Evolutionary conservation across 495 filamentous ascomycete genomes (phyloP).

Genomic region (Xylaria sp.): DNA sequence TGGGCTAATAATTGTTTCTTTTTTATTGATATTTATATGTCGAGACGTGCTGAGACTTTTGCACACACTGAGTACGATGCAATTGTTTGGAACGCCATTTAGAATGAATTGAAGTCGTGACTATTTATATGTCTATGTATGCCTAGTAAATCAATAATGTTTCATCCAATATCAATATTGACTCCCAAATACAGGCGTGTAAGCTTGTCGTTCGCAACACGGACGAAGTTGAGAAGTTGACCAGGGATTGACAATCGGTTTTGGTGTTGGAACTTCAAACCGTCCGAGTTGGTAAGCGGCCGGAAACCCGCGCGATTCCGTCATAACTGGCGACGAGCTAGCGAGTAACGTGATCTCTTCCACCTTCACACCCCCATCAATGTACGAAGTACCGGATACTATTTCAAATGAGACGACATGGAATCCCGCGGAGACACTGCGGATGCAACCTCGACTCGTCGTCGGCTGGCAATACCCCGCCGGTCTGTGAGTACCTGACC

Average conservation of each 20-base stretch:
- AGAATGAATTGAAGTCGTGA: neutral
- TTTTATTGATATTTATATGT: neutral
- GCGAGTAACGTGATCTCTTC: neutral
- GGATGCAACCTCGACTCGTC: conserved; percentile 7
- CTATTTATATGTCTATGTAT: neutral
- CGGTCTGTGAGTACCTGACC: conserved; percentile 48
- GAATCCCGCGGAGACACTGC: conserved; percentile 23
- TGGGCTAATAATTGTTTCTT: too few relatives aligned
- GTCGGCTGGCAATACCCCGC: conserved; percentile 26
- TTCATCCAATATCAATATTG: neutral
- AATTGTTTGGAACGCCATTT: neutral
- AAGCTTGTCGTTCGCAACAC: neutral
- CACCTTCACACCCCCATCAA: neutral
- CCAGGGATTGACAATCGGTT: conserved; percentile 1
- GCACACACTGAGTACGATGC: neutral
- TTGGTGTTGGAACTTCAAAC: neutral
- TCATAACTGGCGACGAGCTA: neutral
- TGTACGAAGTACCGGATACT: neutral
- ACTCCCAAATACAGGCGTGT: neutral
- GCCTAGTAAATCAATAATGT: neutral
- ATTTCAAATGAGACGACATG: conserved; percentile 1
- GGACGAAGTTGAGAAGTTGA: conserved; percentile 17
- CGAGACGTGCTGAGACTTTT: neutral
- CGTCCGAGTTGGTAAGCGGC: neutral
- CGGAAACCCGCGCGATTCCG: conserved; percentile 24